Conservation (phyloP, 352 stramenopile genomes). For the Elongisporangium undulatum region DNA sequence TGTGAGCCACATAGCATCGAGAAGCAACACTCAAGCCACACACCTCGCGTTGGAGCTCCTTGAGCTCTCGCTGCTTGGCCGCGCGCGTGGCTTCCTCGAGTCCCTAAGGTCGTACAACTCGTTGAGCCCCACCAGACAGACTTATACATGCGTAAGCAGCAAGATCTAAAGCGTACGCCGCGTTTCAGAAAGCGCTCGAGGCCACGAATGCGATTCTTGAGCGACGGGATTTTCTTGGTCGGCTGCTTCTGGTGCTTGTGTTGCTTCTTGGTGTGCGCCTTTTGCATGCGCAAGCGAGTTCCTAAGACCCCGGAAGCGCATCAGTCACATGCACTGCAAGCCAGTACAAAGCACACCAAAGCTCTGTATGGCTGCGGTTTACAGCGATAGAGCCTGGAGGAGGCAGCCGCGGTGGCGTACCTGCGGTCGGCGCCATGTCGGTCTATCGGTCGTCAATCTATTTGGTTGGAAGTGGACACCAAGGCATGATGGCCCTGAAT, state of each 20-base stretch:
- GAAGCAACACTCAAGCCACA: neutral
- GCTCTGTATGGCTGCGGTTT: neutral
- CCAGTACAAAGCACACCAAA: neutral
- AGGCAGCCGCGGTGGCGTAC: slow-evolving; percentile 11
- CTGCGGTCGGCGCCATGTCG: slow-evolving; percentile 47
- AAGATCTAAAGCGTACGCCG: slow-evolving; percentile 23
- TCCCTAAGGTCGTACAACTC: slow-evolving; percentile 11
- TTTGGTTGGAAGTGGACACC: neutral
- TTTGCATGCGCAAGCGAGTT: slow-evolving; percentile 71
- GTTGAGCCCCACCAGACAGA: neutral
- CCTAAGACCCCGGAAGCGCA: slow-evolving; percentile 19
- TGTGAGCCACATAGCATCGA: neutral
- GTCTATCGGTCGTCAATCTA: neutral
- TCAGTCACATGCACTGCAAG: neutral
- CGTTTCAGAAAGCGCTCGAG: slow-evolving; percentile 79
- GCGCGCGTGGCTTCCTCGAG: slow-evolving; percentile 35
- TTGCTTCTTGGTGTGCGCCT: slow-evolving; percentile 44
- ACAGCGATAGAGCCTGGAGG: neutral
- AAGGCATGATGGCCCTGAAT: neutral
- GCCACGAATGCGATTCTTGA: slow-evolving; percentile 81
- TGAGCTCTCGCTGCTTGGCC: slow-evolving; percentile 44
- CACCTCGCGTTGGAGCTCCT: slow-evolving; percentile 44
- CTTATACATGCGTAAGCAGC: neutral
- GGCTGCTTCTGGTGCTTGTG: slow-evolving; percentile 19
- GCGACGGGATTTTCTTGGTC: slow-evolving; percentile 67